phyloP scores from a whole-genome alignment of 305 asterid genomes.

The Ruellia speciosa region DNA sequence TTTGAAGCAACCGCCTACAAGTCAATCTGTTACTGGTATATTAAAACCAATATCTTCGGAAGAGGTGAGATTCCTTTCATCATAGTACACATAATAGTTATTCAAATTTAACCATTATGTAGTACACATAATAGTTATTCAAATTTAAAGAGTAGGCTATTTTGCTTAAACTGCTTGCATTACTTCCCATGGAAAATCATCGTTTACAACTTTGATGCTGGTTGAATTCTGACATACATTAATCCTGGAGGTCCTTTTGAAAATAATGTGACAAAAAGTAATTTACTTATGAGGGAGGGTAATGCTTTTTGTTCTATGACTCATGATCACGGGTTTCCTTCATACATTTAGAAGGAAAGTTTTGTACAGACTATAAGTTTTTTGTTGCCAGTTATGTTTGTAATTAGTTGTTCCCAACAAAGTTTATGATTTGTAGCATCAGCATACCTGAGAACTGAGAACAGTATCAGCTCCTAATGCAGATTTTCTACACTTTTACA shows the following conservation, averaged over 20 bases:
- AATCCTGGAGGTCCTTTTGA: neutral
- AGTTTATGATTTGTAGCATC: neutral
- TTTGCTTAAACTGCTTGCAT: slow-evolving; percentile 13
- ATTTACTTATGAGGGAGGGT: slow-evolving; percentile 12
- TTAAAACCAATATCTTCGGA: slow-evolving; percentile 62
- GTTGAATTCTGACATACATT: neutral
- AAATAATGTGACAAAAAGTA: neutral
- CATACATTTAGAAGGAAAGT: slow-evolving; percentile 7
- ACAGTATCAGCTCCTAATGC: neutral
- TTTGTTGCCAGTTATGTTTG: neutral
- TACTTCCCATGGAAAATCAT: slow-evolving; percentile 3
- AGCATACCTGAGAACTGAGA: too few relatives aligned
- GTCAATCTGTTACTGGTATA: slow-evolving; percentile 69
- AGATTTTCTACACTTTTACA: slow-evolving; percentile 8
- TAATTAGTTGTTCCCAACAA: slow-evolving; percentile 1
- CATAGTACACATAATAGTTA: slow-evolving; percentile 6
- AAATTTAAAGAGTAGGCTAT: slow-evolving; percentile 5
- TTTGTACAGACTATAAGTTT: slow-evolving; percentile 12
- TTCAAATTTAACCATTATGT: slow-evolving; percentile 1
- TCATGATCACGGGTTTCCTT: slow-evolving; percentile 8
- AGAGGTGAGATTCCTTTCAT: slow-evolving; percentile 48
- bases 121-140: neutral
- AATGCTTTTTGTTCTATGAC: neutral
- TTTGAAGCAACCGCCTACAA: slow-evolving; percentile 66
- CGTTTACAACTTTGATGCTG: slow-evolving; percentile 2